Evolutionary conservation across 495 filamentous ascomycete genomes (phyloP).

Genomic region (Lophiotrema nucula): DNA sequence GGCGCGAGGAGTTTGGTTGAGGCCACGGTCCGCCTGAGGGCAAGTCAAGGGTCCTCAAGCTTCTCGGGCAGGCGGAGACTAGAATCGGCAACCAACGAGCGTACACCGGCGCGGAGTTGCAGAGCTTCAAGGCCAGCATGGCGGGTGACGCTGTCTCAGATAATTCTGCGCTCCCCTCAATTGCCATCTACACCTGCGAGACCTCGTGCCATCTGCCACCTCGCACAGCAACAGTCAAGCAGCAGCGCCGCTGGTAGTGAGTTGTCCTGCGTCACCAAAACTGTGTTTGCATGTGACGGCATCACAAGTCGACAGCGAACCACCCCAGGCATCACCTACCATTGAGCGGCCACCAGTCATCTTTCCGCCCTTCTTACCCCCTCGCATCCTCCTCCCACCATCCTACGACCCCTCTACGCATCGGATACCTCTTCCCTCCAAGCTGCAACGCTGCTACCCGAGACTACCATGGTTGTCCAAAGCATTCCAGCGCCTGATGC

Average conservation of each 20-base stretch:
- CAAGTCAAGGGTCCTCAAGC: too few relatives aligned
- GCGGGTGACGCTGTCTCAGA: neutral
- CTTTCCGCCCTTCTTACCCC: neutral
- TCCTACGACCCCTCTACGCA: too few relatives aligned
- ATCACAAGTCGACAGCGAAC: too few relatives aligned
- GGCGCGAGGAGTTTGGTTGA: neutral
- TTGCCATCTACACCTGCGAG: neutral
- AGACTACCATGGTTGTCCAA: constrained; percentile 33
- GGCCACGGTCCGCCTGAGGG: too few relatives aligned
- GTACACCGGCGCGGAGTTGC: too few relatives aligned
- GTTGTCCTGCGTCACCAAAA: constrained; percentile 20
- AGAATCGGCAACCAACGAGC: constrained; percentile 16
- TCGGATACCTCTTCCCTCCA: too few relatives aligned
- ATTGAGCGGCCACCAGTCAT: neutral
- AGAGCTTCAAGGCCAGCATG: too few relatives aligned
- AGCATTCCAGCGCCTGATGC: constrained; percentile 63
- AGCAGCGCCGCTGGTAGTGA: too few relatives aligned
- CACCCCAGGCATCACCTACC: neutral
- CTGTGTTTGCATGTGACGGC: constrained; percentile 27
- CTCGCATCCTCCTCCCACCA: too few relatives aligned
- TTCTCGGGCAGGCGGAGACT: constrained; percentile 25
- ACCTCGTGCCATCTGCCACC: neutral
- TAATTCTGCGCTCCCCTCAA: neutral
- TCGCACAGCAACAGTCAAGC: too few relatives aligned
- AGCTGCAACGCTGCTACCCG: too few relatives aligned